Evolutionary conservation across 2,329 filamentous ascomycete species (phyloP).

Genomic region (Blumeria graminis): DNA sequence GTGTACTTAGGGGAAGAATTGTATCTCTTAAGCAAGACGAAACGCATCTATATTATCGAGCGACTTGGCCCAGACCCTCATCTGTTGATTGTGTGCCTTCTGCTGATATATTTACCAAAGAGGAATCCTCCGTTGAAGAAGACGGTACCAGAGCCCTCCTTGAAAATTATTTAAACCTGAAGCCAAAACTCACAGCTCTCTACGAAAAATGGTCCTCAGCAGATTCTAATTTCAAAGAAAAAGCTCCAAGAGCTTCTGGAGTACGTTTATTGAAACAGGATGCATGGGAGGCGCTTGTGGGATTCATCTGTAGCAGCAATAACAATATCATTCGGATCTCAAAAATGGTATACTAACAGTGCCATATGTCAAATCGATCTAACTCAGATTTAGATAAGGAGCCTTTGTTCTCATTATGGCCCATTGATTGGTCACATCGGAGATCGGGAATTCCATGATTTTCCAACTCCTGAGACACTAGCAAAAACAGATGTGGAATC

Average conservation of each 20-base stretch:
- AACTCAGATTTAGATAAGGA: constrained; percentile 35
- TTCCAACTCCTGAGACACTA: constrained; percentile 55
- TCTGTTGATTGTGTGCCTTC: constrained; percentile 17
- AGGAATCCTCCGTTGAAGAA: constrained; percentile 17
- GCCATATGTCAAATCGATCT: background rate
- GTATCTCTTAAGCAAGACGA: constrained; percentile 66
- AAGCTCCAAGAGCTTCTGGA: constrained; percentile 68
- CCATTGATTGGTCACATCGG: constrained; percentile 47
- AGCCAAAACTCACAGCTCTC: constrained; percentile 46
- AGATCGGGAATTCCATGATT: constrained; percentile 58
- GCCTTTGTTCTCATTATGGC: constrained; percentile 71
- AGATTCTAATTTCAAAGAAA: constrained; percentile 72
- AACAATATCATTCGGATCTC: constrained; percentile 93
- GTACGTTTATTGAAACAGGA: constrained; percentile 86
- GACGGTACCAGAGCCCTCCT: constrained; percentile 56
- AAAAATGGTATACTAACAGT: constrained; percentile 44
- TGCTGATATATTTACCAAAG: constrained; percentile 17
- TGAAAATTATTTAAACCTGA: constrained; percentile 67
- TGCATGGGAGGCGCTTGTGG: constrained; percentile 80
- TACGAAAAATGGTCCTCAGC: constrained; percentile 72
- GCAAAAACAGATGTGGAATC: constrained; percentile 51
- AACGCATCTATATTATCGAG: constrained; percentile 55
- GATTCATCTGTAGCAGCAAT: constrained; percentile 97
- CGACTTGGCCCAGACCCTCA: constrained; percentile 28
- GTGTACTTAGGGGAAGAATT: constrained; percentile 65